These are phyloP conservation scores for Termitomyces sp. DNA, from an alignment of 768 basidiomycete genomes.

Conservation along the genomic window DNA sequence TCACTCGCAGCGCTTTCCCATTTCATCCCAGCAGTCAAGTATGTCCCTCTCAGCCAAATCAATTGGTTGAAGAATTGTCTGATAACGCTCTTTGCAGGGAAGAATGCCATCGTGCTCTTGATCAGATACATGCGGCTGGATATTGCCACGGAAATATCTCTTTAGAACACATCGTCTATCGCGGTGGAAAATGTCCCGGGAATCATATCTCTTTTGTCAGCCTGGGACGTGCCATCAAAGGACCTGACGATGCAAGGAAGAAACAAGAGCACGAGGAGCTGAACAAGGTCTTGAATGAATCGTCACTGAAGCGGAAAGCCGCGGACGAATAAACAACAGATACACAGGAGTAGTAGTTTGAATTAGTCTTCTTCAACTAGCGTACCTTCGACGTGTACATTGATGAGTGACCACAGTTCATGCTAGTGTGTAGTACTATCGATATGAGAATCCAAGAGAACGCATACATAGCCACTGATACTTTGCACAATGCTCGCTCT, in stretches of 20 bases:
- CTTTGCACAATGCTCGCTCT: too few species aligned
- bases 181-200: background rate
- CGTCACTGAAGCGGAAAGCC: background rate
- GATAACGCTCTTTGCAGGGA: background rate
- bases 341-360: too few species aligned
- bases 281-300: background rate
- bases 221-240: background rate
- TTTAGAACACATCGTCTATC: background rate
- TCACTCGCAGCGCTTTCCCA: background rate
- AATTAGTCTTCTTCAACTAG: too few species aligned
- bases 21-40: background rate
- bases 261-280: background rate
- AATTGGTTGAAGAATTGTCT: too few species aligned
- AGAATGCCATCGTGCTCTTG: background rate
- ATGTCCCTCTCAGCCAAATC: background rate
- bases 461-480: too few species aligned
- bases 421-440: too few species aligned
- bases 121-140: background rate
- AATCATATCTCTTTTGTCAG: background rate
- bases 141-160: background rate
- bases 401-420: too few species aligned
- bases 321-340: background rate
- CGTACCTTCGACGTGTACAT: too few species aligned
- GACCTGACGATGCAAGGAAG: background rate
- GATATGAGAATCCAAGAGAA: too few species aligned